phyloP scores from a whole-genome alignment of 768 basidiomycete species.

The Boletus reticuloceps region DNA sequence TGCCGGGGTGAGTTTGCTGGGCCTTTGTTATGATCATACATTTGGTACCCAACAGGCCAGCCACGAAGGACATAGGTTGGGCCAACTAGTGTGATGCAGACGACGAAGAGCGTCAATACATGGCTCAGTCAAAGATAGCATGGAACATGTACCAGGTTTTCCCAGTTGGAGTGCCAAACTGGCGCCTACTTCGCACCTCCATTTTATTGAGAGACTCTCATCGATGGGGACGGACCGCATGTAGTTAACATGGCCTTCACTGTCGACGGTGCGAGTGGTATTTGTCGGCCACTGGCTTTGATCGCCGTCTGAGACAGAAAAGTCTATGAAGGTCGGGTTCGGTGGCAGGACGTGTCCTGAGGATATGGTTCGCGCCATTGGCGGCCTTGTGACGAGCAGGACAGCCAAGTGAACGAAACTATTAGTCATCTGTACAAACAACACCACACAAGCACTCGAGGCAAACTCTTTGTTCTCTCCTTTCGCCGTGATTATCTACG shows the following conservation, averaged over 20 bases:
- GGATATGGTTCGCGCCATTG: constrained; percentile 25
- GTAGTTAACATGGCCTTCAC: constrained; percentile 68
- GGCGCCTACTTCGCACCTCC: constrained; percentile 47
- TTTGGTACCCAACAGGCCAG: constrained; percentile 67
- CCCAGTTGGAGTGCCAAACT: constrained; percentile 44
- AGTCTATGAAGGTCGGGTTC: constrained; percentile 56
- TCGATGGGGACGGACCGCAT: constrained; percentile 56
- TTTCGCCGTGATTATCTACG: constrained; percentile 63
- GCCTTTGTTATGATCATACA: constrained; percentile 79
- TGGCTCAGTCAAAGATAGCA: neutral
- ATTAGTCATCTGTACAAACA: constrained; percentile 16
- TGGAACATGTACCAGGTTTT: constrained; percentile 45
- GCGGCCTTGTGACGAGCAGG: neutral
- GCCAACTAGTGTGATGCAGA: constrained; percentile 26
- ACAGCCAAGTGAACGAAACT: neutral
- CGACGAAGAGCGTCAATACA: neutral
- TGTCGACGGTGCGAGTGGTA: constrained; percentile 50
- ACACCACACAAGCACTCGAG: neutral
- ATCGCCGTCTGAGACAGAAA: constrained; percentile 62
- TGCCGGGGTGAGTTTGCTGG: constrained; percentile 51
- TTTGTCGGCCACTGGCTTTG: constrained; percentile 53
- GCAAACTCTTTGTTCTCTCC: neutral
- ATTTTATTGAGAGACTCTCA: constrained; percentile 51
- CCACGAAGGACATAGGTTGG: constrained; percentile 55
- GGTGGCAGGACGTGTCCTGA: constrained; percentile 39